Evolutionary conservation across 345 rosid genomes (phyloP).

Genomic region (Eutrema yunnanense): DNA sequence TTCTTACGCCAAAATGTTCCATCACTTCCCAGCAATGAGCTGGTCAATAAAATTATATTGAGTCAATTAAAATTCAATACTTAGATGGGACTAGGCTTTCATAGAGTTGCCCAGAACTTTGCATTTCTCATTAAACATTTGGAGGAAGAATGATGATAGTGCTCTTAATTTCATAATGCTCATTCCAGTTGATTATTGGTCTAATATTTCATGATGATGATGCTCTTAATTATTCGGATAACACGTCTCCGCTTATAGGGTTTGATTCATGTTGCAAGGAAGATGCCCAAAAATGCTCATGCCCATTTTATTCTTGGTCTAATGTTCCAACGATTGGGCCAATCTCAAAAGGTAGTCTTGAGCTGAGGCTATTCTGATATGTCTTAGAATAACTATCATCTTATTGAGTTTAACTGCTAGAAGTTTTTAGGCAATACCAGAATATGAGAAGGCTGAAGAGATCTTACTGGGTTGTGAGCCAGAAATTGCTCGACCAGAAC

Average conservation of each 20-base stretch:
- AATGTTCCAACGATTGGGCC: slow-evolving; percentile 90
- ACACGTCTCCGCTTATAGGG: slow-evolving; percentile 45
- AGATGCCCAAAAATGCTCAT: slow-evolving; percentile 98
- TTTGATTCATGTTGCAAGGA: slow-evolving; percentile 84
- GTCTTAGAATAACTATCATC: neutral
- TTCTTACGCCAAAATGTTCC: neutral
- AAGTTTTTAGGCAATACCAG: slow-evolving; percentile 60
- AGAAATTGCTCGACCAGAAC: slow-evolving; percentile 83
- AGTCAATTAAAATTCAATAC: neutral
- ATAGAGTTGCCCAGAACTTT: neutral
- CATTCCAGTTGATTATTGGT: neutral
- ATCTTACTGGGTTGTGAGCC: slow-evolving; percentile 71
- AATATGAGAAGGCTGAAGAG: slow-evolving; percentile 91
- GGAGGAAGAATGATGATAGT: neutral
- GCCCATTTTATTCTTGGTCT: slow-evolving; percentile 93
- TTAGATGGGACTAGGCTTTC: neutral
- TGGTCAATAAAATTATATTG: neutral
- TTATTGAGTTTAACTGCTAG: slow-evolving; percentile 10
- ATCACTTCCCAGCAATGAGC: neutral
- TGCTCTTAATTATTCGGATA: neutral
- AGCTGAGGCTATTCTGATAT: slow-evolving; percentile 6
- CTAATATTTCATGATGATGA: neutral
- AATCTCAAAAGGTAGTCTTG: slow-evolving; percentile 74
- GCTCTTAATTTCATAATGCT: neutral
- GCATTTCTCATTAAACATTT: neutral